phyloP scores from a whole-genome alignment of 2,329 filamentous ascomycete genomes.

The Metarhizium brunneum region DNA sequence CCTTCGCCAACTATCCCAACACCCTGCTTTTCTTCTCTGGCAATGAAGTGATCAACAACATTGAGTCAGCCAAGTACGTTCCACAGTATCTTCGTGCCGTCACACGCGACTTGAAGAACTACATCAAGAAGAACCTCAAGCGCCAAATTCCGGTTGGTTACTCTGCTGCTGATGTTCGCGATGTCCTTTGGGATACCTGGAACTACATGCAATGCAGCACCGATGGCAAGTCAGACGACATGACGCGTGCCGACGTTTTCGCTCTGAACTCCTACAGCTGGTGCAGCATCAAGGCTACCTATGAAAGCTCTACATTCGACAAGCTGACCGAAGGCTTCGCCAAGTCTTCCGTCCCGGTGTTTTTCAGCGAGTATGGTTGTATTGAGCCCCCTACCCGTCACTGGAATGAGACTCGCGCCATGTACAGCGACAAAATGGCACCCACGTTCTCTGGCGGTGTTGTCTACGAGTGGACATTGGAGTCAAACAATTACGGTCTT shows the following conservation, averaged over 20 bases:
- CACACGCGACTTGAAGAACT: conserved; percentile 72
- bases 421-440: conserved; percentile 65
- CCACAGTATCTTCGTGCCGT: conserved; percentile 68
- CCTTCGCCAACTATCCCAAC: conserved; percentile 59
- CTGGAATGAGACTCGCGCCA: conserved; percentile 65
- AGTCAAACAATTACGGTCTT: conserved; percentile 56
- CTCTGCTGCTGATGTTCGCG: conserved; percentile 70
- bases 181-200: conserved; percentile 64
- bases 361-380: conserved; percentile 78
- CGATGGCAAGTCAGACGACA: conserved; percentile 42
- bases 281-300: conserved; percentile 53
- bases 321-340: conserved; percentile 56
- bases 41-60: conserved; percentile 68
- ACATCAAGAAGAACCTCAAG: conserved; percentile 61
- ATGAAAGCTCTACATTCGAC: conserved; percentile 53
- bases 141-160: conserved; percentile 69
- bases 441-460: conserved; percentile 63
- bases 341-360: conserved; percentile 60
- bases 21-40: conserved; percentile 67
- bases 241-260: conserved; percentile 64
- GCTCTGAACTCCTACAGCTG: conserved; percentile 68
- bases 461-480: conserved; percentile 73
- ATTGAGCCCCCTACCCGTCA: conserved; percentile 60
- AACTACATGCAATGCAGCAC: conserved; percentile 64
- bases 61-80: conserved; percentile 46